phyloP scores from a whole-genome alignment of 805 yeast genomes.

The Monosporozyma siamensis region DNA sequence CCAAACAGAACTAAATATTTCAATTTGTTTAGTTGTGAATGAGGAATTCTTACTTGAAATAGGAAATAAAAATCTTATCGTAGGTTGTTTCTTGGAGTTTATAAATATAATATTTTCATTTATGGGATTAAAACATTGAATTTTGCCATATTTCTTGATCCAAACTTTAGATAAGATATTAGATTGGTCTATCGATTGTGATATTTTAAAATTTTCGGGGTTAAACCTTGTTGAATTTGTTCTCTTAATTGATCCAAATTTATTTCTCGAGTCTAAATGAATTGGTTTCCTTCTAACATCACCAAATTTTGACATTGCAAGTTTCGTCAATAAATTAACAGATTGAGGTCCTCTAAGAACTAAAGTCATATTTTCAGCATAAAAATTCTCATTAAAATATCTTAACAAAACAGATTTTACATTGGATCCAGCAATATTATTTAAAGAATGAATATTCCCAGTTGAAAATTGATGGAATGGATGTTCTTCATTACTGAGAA shows the following conservation, averaged over 20 bases:
- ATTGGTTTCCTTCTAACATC: conserved; percentile 19
- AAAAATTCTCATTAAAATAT: conserved; percentile 37
- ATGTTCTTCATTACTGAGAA: conserved; percentile 39
- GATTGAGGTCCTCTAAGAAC: conserved; percentile 64
- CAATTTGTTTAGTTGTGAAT: conserved; percentile 18
- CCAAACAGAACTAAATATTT: conserved; percentile 38
- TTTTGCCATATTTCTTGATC: conserved; percentile 11
- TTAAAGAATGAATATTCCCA: conserved; percentile 48
- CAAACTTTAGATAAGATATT: conserved; percentile 20
- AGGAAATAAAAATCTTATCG: conserved; percentile 42
- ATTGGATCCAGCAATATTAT: conserved; percentile 28
- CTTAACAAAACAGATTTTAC: conserved; percentile 30
- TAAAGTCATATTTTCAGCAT: conserved; percentile 42
- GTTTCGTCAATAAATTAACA: conserved; percentile 43
- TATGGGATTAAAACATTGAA: conserved; percentile 18
- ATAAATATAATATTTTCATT: conserved; percentile 31
- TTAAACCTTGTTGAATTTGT: neutral
- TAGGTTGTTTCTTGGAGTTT: conserved; percentile 28
- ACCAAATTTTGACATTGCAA: conserved; percentile 39
- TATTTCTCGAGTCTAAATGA: conserved; percentile 4
- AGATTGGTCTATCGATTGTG: conserved; percentile 4
- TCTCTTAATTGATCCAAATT: conserved; percentile 7
- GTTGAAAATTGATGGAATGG: conserved; percentile 58
- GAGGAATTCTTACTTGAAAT: conserved; percentile 8
- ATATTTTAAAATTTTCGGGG: neutral